Evolutionary conservation across 176 grass and related monocot species (phyloP).

Genomic region (Tuctoria greenei): DNA sequence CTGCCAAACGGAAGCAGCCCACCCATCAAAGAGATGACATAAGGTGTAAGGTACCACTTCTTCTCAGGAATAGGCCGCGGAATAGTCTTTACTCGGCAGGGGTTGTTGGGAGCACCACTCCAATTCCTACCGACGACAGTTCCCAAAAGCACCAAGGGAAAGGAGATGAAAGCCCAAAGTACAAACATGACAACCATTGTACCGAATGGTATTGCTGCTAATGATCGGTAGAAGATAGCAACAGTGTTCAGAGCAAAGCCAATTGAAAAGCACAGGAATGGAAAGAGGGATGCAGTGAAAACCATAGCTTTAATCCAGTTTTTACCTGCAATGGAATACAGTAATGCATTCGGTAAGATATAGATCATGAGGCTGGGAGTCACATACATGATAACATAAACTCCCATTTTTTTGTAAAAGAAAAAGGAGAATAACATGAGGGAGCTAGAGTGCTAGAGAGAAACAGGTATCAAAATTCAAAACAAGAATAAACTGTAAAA

Average conservation of each 20-base stretch:
- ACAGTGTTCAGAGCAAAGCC: slow-evolving; percentile 89
- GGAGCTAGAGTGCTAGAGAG: background rate
- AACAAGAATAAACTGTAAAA: slow-evolving; percentile 1
- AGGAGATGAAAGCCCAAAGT: slow-evolving; percentile 97
- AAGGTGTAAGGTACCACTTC: slow-evolving; percentile 97
- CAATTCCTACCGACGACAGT: slow-evolving; percentile 91
- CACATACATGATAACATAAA: background rate
- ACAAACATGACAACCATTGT: slow-evolving; percentile 96
- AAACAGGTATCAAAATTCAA: background rate
- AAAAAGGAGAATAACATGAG: background rate
- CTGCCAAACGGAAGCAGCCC: slow-evolving; percentile 95
- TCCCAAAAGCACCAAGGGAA: slow-evolving; percentile 84
- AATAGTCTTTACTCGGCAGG: slow-evolving; percentile 98
- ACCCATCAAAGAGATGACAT: slow-evolving; percentile 88
- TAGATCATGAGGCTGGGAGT: background rate
- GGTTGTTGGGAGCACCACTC: slow-evolving; percentile 97
- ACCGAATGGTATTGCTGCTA: slow-evolving; percentile 94
- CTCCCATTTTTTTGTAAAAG: background rate
- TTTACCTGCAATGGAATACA: slow-evolving; percentile 71
- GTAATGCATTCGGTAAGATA: slow-evolving; percentile 21
- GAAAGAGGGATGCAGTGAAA: slow-evolving; percentile 89
- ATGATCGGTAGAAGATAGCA: slow-evolving; percentile 91
- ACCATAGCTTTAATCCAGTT: slow-evolving; percentile 97
- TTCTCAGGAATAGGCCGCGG: slow-evolving; percentile 89
- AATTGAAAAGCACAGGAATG: slow-evolving; percentile 88